These are phyloP conservation scores for Pseudopyricularia javanii DNA, from an alignment of 2,329 filamentous ascomycete genomes.

Conservation along the genomic window DNA sequence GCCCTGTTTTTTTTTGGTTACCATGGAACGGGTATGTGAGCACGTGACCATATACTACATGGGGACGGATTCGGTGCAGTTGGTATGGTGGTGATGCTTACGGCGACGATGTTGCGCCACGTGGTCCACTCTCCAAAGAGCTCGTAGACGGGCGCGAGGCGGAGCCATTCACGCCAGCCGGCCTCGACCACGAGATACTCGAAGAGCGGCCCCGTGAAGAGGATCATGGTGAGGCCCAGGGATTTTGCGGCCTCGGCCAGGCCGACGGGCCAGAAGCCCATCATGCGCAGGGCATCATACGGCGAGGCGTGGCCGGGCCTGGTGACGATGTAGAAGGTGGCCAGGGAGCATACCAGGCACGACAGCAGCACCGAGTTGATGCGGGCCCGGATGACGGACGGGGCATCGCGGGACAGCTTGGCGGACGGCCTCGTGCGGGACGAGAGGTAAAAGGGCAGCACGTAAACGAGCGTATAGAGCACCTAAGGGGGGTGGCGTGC, in stretches of 20 bases:
- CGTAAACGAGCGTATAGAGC: conserved; percentile 77
- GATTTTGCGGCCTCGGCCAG: conserved; percentile 49
- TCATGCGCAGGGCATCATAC: conserved; percentile 45
- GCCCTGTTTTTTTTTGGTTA: conserved; percentile 35
- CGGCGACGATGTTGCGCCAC: conserved; percentile 79
- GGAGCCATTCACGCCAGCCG: conserved; percentile 53
- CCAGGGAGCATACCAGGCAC: conserved; percentile 53
- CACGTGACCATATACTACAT: background rate
- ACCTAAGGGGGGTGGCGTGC: conserved; percentile 32
- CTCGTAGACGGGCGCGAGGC: conserved; percentile 40
- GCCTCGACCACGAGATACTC: conserved; percentile 65
- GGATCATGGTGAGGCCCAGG: conserved; percentile 59
- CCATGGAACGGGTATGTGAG: conserved; percentile 4
- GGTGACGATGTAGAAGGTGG: conserved; percentile 56
- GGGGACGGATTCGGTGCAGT: background rate
- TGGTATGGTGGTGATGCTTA: conserved; percentile 39
- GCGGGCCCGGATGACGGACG: conserved; percentile 77
- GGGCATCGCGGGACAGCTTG: conserved; percentile 71
- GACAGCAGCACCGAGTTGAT: conserved; percentile 70
- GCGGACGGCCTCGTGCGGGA: conserved; percentile 66
- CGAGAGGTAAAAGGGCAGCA: conserved; percentile 82
- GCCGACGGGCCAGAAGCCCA: conserved; percentile 73
- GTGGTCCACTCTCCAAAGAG: conserved; percentile 62
- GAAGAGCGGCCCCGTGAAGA: conserved; percentile 79
- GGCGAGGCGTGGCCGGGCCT: conserved; percentile 23